Conservation (phyloP, 208 protist species). For the Leishmania braziliensis region DNA sequence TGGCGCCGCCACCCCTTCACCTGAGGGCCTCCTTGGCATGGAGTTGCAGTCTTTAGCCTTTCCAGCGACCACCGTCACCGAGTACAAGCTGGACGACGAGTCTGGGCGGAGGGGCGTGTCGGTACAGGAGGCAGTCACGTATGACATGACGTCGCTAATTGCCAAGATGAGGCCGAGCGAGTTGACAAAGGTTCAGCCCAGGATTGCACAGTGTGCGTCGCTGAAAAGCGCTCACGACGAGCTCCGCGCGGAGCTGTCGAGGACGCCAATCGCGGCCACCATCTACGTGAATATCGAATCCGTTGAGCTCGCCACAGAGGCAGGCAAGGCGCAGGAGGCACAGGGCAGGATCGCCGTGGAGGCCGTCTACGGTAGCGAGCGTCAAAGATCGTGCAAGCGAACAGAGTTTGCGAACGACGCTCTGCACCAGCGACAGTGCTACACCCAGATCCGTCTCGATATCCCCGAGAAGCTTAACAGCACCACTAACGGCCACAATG, state of each 20-base stretch:
- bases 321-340: conserved; percentile 36
- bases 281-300: conserved; percentile 77
- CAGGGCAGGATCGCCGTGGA: conserved; percentile 49
- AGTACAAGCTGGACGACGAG: conserved; percentile 37
- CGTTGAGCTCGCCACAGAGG: conserved; percentile 48
- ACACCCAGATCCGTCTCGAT: conserved; percentile 48
- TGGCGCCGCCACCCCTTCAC: neutral
- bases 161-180: conserved; percentile 64
- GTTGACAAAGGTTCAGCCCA: conserved; percentile 60
- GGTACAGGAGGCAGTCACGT: conserved; percentile 43
- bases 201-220: conserved; percentile 66
- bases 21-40: conserved; percentile 57
- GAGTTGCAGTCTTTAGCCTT: conserved; percentile 82
- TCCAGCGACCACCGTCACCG: conserved; percentile 43
- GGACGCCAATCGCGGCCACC: conserved; percentile 46
- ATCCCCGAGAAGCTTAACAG: conserved; percentile 18
- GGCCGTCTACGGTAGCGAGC: conserved; percentile 47
- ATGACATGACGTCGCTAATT: conserved; percentile 76
- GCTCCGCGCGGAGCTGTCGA: conserved; percentile 54
- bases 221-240: conserved; percentile 67
- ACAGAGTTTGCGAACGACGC: conserved; percentile 28
- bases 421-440: conserved; percentile 27
- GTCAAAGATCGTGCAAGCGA: conserved; percentile 43
- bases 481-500: neutral
- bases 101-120: conserved; percentile 18